phyloP scores from a whole-genome alignment of 2,329 filamentous ascomycete genomes.

The Zasmidium angulare region DNA sequence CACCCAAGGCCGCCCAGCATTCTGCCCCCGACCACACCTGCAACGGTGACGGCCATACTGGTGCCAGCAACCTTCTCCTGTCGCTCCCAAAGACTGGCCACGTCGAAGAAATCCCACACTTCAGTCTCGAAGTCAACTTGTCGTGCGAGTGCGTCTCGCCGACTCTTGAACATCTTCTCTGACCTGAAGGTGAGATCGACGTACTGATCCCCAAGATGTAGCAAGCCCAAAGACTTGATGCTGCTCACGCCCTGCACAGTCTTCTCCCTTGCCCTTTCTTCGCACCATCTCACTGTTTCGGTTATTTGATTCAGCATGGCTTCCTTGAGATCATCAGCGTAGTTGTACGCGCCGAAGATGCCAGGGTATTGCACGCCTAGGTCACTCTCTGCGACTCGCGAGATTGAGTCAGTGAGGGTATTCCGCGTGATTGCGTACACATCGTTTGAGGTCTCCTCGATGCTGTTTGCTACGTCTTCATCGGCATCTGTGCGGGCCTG shows the following conservation, averaged over 20 bases:
- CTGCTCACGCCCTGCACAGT: constrained; percentile 78
- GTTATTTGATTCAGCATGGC: constrained; percentile 90
- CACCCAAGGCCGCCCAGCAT: constrained; percentile 82
- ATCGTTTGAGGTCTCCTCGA: constrained; percentile 80
- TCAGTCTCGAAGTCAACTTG: constrained; percentile 88
- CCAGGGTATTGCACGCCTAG: constrained; percentile 86
- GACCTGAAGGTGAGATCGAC: constrained; percentile 82
- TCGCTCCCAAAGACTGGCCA: constrained; percentile 75
- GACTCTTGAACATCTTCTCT: constrained; percentile 90
- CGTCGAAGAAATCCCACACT: constrained; percentile 89
- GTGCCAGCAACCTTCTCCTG: constrained; percentile 95
- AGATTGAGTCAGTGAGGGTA: constrained; percentile 72
- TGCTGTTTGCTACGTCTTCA: constrained; percentile 75
- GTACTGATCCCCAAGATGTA: constrained; percentile 87
- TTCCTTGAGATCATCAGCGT: constrained; percentile 87
- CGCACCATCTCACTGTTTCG: constrained; percentile 72
- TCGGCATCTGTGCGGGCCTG: constrained; percentile 77
- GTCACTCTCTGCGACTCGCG: constrained; percentile 71
- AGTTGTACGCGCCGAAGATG: constrained; percentile 79
- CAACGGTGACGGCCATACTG: constrained; percentile 89
- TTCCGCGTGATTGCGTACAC: constrained; percentile 82
- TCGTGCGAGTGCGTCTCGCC: constrained; percentile 75
- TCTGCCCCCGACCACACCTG: constrained; percentile 78
- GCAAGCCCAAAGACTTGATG: constrained; percentile 83
- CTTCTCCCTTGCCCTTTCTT: constrained; percentile 78